phyloP scores from a whole-genome alignment of 2,329 filamentous ascomycete species.

The Penicillium sp. region DNA sequence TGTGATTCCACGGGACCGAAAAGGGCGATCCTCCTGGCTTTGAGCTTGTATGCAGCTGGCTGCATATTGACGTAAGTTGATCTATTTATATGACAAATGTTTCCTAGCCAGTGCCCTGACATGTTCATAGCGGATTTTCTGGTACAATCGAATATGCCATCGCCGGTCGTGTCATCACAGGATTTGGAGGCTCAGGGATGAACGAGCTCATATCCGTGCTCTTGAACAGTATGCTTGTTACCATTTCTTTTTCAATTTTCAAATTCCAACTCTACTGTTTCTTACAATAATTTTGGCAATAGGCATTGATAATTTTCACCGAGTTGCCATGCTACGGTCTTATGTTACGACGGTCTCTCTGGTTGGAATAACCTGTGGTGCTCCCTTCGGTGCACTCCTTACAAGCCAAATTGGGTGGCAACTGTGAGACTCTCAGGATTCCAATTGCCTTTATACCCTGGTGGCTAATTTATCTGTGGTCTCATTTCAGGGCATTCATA shows the following conservation, averaged over 20 bases:
- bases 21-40: conserved; percentile 3
- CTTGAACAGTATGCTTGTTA: neutral
- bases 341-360: conserved; percentile 11
- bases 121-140: neutral
- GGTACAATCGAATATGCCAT: conserved; percentile 4
- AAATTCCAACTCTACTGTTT: neutral
- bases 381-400: neutral
- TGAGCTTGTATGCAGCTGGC: conserved; percentile 6
- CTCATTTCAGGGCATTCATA: neutral
- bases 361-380: conserved; percentile 7
- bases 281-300: neutral
- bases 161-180: conserved; percentile 1
- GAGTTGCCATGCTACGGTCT: conserved; percentile 9
- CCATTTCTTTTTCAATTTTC: neutral
- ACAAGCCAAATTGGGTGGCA: conserved; percentile 8
- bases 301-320: conserved; percentile 4
- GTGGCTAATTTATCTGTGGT: neutral
- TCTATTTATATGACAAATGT: neutral
- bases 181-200: conserved; percentile 13
- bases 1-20: conserved; percentile 8
- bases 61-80: conserved; percentile 6
- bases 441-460: too few species aligned
- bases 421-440: conserved; percentile 1
- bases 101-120: neutral
- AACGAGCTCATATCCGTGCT: conserved; percentile 10